A percentile compares a stretch with the other conserved stretches of the same genome.
Conservation (phyloP, 75 land plant species). For the Cryptomeria japonica region DNA sequence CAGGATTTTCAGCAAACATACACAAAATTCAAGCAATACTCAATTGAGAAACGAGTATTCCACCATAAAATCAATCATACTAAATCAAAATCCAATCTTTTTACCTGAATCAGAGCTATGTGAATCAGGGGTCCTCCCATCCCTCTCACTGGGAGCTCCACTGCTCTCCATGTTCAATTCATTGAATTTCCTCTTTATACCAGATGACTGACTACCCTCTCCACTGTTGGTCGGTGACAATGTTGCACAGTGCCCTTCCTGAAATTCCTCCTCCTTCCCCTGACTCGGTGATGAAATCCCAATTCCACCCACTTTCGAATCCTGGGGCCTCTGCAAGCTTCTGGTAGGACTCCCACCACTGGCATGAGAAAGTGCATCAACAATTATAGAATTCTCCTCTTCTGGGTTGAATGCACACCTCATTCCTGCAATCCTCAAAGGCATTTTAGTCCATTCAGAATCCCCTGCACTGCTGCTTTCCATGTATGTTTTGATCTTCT, state of each 20-base stretch:
- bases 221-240: background rate
- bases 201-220: background rate
- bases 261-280: background rate
- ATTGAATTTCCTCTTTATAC: background rate
- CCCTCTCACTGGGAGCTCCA: background rate
- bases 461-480: background rate
- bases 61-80: background rate
- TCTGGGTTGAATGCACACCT: background rate
- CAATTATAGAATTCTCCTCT: constrained; percentile 21
- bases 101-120: background rate
- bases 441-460: background rate
- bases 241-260: background rate
- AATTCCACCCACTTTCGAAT: background rate
- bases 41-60: background rate
- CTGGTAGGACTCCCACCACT: background rate
- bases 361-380: constrained; percentile 21
- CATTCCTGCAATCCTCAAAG: background rate
- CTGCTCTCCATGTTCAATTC: background rate
- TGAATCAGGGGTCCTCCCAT: background rate
- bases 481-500: background rate
- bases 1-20: background rate
- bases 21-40: background rate
- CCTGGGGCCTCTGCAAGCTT: background rate
- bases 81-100: background rate
- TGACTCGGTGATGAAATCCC: background rate